Percentiles rank a stretch among this genome's conserved stretches.
These are phyloP conservation scores for Adenanthera pavonina DNA, from an alignment of 306 rosid species.

Conservation along the genomic window DNA sequence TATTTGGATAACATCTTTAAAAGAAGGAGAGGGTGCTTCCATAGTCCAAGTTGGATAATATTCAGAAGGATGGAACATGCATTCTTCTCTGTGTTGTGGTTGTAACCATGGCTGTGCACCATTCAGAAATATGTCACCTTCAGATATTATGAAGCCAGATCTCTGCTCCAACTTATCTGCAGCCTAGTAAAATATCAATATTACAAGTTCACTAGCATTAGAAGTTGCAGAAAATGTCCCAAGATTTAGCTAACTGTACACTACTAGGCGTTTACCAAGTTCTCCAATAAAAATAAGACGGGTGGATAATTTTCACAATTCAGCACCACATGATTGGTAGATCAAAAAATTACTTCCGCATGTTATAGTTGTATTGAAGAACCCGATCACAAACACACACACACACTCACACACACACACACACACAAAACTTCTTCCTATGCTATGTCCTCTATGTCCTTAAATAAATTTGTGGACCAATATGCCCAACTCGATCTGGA, in stretches of 20 bases:
- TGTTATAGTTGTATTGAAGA: background rate
- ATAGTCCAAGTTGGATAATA: slow-evolving; percentile 64
- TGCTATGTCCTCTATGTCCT: background rate
- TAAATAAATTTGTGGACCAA: background rate
- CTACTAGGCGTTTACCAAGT: background rate
- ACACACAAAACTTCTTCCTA: background rate
- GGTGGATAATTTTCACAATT: background rate
- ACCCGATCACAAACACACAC: background rate
- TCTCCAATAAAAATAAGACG: background rate
- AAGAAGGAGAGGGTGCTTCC: slow-evolving; percentile 68
- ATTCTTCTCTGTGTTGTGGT: slow-evolving; percentile 39
- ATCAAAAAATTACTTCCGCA: background rate
- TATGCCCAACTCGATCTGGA: background rate
- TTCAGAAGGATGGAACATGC: slow-evolving; percentile 70
- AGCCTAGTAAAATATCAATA: slow-evolving; percentile 46
- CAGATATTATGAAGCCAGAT: slow-evolving; percentile 61
- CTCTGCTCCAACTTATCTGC: slow-evolving; percentile 53
- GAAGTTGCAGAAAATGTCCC: slow-evolving; percentile 1
- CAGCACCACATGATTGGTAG: background rate
- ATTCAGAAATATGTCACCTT: slow-evolving; percentile 61
- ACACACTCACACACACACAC: no score
- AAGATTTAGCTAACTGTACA: background rate
- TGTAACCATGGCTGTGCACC: slow-evolving; percentile 57
- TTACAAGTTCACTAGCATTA: slow-evolving; percentile 32
- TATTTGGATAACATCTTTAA: slow-evolving; percentile 53